Evolutionary conservation across 2,329 filamentous ascomycete species (phyloP).

Genomic region (Penicillium sp.): DNA sequence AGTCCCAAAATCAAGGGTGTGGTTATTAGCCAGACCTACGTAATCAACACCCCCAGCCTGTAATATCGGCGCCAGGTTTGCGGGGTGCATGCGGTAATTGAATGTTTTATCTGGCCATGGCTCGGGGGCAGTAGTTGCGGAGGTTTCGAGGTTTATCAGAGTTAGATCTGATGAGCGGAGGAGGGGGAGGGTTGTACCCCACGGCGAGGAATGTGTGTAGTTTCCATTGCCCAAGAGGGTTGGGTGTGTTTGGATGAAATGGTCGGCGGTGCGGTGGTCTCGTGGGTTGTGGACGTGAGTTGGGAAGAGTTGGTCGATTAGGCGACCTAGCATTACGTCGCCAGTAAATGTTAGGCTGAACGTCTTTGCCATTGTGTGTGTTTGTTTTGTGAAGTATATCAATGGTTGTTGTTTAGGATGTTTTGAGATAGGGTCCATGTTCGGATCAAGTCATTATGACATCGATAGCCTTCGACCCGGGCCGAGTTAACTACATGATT

Average conservation of each 20-base stretch:
- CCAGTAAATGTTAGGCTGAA: conserved; percentile 36
- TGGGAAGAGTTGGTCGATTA: conserved; percentile 42
- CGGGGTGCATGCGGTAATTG: conserved; percentile 44
- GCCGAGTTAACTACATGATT: not conserved
- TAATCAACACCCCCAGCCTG: conserved; percentile 34
- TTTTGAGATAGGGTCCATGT: not conserved
- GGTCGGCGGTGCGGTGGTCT: conserved; percentile 22
- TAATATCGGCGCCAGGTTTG: conserved; percentile 33
- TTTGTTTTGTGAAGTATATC: not conserved
- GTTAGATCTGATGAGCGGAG: conserved; percentile 34
- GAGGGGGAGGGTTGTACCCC: conserved; percentile 36
- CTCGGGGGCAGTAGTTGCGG: conserved; percentile 31
- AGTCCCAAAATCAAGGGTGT: conserved; percentile 38
- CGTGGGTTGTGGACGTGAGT: conserved; percentile 30
- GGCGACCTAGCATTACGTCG: conserved; percentile 45
- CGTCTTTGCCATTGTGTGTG: not conserved
- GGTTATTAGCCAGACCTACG: conserved; percentile 41
- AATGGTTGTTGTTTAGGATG: no score
- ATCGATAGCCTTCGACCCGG: conserved; percentile 1
- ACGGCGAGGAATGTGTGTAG: conserved; percentile 32
- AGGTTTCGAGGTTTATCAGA: conserved; percentile 43
- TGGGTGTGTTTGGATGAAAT: conserved; percentile 20
- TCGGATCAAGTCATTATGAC: conserved; percentile 17
- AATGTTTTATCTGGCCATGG: conserved; percentile 42
- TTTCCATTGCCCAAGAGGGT: conserved; percentile 14